A percentile compares a stretch with the other conserved stretches of the same genome.
Conservation (phyloP, 2,329 filamentous ascomycete genomes). For the Paraphaeosphaeria sporulosa region DNA sequence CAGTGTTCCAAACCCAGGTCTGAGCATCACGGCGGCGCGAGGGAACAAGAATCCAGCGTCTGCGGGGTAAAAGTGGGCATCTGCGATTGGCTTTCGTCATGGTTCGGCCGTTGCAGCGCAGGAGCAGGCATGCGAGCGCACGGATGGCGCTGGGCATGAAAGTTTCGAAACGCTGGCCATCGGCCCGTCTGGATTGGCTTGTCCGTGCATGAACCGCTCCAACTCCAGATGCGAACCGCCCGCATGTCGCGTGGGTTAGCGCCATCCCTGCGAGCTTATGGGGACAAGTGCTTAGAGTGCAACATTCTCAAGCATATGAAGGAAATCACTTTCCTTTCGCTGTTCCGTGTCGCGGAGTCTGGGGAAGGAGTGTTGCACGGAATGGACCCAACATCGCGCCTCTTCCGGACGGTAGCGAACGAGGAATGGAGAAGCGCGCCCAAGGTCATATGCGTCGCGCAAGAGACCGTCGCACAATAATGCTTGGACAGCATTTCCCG, state of each 20-base stretch:
- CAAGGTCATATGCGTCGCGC: too few relatives aligned
- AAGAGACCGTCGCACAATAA: slow-evolving; percentile 24
- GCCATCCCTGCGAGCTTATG: slow-evolving; percentile 18
- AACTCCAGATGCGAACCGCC: slow-evolving; percentile 24
- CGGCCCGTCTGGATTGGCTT: slow-evolving; percentile 22
- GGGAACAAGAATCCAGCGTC: not conserved
- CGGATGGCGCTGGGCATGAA: slow-evolving; percentile 14
- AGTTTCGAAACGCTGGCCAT: slow-evolving; percentile 27
- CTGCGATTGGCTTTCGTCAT: slow-evolving; percentile 25
- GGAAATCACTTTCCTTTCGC: not conserved
- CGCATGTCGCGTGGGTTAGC: slow-evolving; percentile 23
- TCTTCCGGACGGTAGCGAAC: slow-evolving; percentile 17
- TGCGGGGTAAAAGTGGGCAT: slow-evolving; percentile 25
- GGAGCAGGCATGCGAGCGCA: slow-evolving; percentile 11
- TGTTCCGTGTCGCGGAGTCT: not conserved
- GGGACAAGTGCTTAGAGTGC: slow-evolving; percentile 18
- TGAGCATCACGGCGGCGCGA: slow-evolving; percentile 6
- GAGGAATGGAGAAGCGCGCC: too few relatives aligned
- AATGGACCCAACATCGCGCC: slow-evolving; percentile 16
- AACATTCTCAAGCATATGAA: slow-evolving; percentile 2
- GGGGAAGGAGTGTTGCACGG: slow-evolving; percentile 11
- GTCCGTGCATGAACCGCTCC: slow-evolving; percentile 29
- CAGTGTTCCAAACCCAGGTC: slow-evolving; percentile 10
- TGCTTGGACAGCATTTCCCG: slow-evolving; percentile 14
- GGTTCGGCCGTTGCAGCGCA: slow-evolving; percentile 6